A percentile compares a stretch with the other conserved stretches of the same genome.
Evolutionary conservation across 345 rosid genomes (phyloP).

Genomic region (Iberis pinnata): DNA sequence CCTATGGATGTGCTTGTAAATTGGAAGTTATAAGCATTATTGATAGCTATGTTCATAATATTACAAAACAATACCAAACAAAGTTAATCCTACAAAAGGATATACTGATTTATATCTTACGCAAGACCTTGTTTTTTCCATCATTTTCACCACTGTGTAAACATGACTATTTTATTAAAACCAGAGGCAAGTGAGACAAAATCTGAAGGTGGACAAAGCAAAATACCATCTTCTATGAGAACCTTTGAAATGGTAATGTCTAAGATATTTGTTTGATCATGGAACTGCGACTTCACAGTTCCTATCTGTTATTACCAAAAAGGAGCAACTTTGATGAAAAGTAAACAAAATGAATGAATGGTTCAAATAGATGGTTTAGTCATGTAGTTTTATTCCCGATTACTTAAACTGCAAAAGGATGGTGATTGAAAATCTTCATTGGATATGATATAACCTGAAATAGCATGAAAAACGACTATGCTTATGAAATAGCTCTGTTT

Average conservation of each 20-base stretch:
- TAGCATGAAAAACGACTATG: constrained; percentile 94
- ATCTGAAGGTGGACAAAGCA: constrained; percentile 99
- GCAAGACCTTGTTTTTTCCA: constrained; percentile 95
- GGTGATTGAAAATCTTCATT: constrained; percentile 95
- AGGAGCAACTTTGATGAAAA: too few relatives aligned
- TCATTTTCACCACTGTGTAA: constrained; percentile 96
- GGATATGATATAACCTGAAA: constrained; percentile 95
- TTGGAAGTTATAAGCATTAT: constrained; percentile 1
- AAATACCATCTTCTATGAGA: constrained; percentile 51
- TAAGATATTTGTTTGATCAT: constrained; percentile 68
- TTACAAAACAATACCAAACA: background rate
- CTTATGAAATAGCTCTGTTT: constrained; percentile 94
- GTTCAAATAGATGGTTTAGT: too few relatives aligned
- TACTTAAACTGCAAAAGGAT: constrained; percentile 90
- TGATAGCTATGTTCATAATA: background rate
- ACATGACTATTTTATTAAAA: too few relatives aligned
- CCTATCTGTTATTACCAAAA: constrained; percentile 58
- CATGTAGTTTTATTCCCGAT: too few relatives aligned
- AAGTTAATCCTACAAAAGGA: background rate
- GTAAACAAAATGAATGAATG: too few relatives aligned
- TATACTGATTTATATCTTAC: constrained; percentile 51
- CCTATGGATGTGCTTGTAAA: constrained; percentile 94
- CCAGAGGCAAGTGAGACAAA: constrained; percentile 20
- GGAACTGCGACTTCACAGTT: constrained; percentile 64
- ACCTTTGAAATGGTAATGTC: constrained; percentile 71